A percentile compares a stretch with the other conserved stretches of the same genome.
Evolutionary conservation across 2,329 filamentous ascomycete genomes (phyloP).

Genomic region (Verticillium zaregamsianum): DNA sequence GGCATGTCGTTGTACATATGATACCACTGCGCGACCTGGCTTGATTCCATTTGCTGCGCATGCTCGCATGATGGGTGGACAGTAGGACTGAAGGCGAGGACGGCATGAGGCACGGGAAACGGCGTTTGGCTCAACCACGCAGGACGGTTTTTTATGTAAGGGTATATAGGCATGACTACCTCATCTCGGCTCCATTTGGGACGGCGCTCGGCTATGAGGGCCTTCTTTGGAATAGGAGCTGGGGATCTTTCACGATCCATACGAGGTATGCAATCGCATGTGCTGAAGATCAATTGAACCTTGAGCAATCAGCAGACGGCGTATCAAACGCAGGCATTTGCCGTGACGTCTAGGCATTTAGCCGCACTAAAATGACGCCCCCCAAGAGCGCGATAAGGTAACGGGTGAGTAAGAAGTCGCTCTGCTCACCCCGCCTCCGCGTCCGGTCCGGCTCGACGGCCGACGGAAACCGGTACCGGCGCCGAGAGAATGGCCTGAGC

Average conservation of each 20-base stretch:
- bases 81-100: neutral
- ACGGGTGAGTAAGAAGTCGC: neutral
- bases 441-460: neutral
- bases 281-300: neutral
- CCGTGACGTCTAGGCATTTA: neutral
- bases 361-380: neutral
- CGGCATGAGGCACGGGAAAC: neutral
- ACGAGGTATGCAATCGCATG: neutral
- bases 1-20: neutral
- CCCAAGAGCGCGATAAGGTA: neutral
- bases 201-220: neutral
- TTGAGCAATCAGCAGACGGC: neutral
- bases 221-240: neutral
- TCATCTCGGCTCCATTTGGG: neutral
- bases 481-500: constrained; percentile 1
- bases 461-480: constrained; percentile 3
- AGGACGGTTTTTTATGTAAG: neutral
- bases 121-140: neutral
- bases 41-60: neutral
- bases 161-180: neutral
- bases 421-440: neutral
- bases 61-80: neutral
- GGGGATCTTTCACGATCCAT: neutral
- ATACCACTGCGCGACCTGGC: neutral
- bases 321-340: neutral